Conservation (phyloP, 2,329 filamentous ascomycete species). For the Plenodomus lindquistii region DNA sequence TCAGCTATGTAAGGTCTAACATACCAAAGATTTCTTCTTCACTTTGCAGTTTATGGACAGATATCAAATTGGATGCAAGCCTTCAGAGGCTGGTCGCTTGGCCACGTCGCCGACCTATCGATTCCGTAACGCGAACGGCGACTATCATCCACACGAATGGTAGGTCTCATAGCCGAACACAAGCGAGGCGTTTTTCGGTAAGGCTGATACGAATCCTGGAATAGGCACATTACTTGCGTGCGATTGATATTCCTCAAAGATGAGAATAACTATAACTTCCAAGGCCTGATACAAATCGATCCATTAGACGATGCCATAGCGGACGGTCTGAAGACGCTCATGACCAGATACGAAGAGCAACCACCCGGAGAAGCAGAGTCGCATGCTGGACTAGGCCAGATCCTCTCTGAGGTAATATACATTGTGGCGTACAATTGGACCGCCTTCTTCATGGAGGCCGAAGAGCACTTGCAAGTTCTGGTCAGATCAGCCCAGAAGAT, state of each 20-base stretch:
- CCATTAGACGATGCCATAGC: slow-evolving; percentile 3
- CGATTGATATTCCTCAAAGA: slow-evolving; percentile 1
- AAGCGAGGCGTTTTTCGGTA: too few species aligned
- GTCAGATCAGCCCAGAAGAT: neutral
- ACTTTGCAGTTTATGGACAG: slow-evolving; percentile 8
- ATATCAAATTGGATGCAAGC: neutral
- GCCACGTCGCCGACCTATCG: neutral
- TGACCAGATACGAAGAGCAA: slow-evolving; percentile 5
- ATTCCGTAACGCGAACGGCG: neutral
- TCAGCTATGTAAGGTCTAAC: neutral
- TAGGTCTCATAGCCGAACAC: neutral
- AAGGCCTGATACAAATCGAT: slow-evolving; percentile 5
- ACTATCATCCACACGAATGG: slow-evolving; percentile 1
- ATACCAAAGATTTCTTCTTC: neutral
- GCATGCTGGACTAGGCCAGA: slow-evolving; percentile 5
- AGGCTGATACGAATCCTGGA: too few species aligned
- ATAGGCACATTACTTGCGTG: slow-evolving; percentile 5
- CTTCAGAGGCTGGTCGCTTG: neutral
- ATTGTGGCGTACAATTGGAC: slow-evolving; percentile 3
- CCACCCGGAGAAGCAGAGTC: neutral
- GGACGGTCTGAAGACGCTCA: slow-evolving; percentile 1
- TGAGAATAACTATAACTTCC: neutral
- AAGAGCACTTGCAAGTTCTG: slow-evolving; percentile 6
- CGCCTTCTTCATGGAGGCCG: slow-evolving; percentile 8
- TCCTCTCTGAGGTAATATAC: slow-evolving; percentile 7